Evolutionary conservation across 805 yeast species (phyloP).

Genomic region (Metschnikowia aberdeeniae): DNA sequence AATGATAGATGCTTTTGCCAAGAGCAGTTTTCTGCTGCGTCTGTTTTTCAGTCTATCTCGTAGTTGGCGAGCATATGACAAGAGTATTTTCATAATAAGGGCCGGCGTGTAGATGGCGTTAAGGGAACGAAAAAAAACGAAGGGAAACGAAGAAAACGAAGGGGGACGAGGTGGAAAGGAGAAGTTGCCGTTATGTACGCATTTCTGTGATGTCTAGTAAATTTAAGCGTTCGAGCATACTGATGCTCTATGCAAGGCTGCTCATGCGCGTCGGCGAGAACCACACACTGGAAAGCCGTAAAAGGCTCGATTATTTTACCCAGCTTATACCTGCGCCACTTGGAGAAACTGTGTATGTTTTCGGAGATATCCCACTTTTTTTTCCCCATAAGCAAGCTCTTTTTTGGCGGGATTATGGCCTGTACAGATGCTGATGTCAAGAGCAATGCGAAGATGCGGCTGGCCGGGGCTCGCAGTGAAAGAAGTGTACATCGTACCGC

Average conservation of each 20-base stretch:
- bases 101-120: neutral
- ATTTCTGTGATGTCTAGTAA: neutral
- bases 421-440: neutral
- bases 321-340: too few species aligned
- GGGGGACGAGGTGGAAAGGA: neutral
- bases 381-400: neutral
- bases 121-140: too few species aligned
- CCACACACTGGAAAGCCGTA: neutral
- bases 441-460: conserved; percentile 2
- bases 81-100: neutral
- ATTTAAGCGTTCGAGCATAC: neutral
- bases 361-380: too few species aligned
- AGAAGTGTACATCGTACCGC: neutral
- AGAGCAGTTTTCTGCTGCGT: neutral
- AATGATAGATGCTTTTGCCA: too few species aligned
- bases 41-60: neutral
- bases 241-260: neutral
- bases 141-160: neutral
- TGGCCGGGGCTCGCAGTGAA: neutral
- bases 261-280: neutral
- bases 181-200: neutral
- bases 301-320: too few species aligned
- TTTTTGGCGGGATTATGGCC: neutral
- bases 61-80: neutral
- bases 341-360: too few species aligned